These are phyloP conservation scores for Apiospora rasikravindrae DNA, from an alignment of 2,329 filamentous ascomycete species.

Conservation along the genomic window DNA sequence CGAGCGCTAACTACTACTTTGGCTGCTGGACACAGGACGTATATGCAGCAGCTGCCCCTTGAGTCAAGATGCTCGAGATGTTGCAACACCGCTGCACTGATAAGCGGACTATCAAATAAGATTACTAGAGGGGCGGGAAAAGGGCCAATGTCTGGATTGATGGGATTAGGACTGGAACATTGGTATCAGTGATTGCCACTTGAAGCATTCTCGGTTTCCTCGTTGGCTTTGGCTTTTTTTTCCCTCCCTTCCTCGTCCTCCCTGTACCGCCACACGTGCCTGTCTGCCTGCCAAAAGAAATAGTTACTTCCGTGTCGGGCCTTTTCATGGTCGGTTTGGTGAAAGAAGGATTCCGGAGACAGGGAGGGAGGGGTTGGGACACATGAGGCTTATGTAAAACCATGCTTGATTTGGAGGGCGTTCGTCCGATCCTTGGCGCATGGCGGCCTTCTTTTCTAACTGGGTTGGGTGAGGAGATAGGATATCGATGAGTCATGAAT, in stretches of 20 bases:
- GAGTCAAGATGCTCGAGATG: no score
- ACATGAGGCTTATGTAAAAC: constrained; percentile 9
- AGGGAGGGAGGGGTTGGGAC: not conserved
- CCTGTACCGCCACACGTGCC: not conserved
- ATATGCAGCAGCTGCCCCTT: no score
- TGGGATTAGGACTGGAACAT: not conserved
- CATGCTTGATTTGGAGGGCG: not conserved
- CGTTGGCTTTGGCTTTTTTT: not conserved
- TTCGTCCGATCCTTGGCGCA: not conserved
- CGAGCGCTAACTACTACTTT: no score
- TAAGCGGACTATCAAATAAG: not conserved
- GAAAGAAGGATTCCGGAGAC: not conserved
- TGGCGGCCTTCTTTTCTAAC: not conserved
- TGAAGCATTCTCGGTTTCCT: not conserved
- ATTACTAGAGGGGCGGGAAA: not conserved
- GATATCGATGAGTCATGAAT: not conserved
- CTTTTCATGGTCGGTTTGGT: not conserved
- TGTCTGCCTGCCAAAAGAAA: not conserved
- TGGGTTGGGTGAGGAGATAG: not conserved
- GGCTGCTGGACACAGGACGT: no score
- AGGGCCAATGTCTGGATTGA: not conserved
- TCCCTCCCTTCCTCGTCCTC: not conserved
- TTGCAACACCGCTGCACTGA: not conserved
- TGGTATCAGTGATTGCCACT: not conserved
- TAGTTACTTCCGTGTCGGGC: not conserved